These are phyloP conservation scores for Auricularia cornea DNA, from an alignment of 768 basidiomycete genomes.

Conservation along the genomic window DNA sequence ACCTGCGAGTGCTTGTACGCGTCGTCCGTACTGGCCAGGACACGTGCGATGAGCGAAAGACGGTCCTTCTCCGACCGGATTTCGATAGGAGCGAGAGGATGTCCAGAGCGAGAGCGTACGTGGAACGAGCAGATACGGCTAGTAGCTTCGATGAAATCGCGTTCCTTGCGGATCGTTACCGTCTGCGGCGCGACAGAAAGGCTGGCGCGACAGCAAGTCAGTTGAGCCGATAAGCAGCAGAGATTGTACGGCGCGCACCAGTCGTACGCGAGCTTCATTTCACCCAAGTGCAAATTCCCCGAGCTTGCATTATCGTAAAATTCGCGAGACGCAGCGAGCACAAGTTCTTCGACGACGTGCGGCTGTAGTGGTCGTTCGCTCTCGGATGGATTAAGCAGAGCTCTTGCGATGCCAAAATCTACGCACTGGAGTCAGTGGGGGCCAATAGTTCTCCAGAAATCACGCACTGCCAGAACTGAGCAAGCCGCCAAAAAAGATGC, in stretches of 20 bases:
- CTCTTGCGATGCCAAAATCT: constrained; percentile 65
- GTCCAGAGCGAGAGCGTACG: constrained; percentile 62
- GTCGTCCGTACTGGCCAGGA: constrained; percentile 75
- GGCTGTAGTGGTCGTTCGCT: constrained; percentile 40
- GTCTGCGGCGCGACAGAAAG: constrained; percentile 66
- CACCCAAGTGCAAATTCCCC: constrained; percentile 86
- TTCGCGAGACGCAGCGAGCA: constrained; percentile 73
- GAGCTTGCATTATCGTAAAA: constrained; percentile 91
- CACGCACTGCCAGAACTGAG: constrained; percentile 81
- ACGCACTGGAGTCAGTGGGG: constrained; percentile 3
- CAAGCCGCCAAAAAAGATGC: constrained; percentile 82
- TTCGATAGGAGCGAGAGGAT: constrained; percentile 82
- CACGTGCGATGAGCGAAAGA: constrained; percentile 75
- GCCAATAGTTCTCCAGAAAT: constrained; percentile 8
- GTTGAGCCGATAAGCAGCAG: no score
- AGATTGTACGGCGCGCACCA: constrained; percentile 58
- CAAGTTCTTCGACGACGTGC: constrained; percentile 62
- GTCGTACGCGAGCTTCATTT: constrained; percentile 95
- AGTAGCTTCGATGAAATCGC: constrained; percentile 95
- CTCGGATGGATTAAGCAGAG: constrained; percentile 43
- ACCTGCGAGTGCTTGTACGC: constrained; percentile 91
- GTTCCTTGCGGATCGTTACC: constrained; percentile 55
- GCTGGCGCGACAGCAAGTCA: constrained; percentile 36
- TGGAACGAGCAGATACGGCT: constrained; percentile 92
- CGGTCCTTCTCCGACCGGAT: constrained; percentile 88